Evolutionary conservation across 2,329 filamentous ascomycete genomes (phyloP), one percentile per base, ranked within the genome.

Genomic region (Westerdykella sp.): DNA sequence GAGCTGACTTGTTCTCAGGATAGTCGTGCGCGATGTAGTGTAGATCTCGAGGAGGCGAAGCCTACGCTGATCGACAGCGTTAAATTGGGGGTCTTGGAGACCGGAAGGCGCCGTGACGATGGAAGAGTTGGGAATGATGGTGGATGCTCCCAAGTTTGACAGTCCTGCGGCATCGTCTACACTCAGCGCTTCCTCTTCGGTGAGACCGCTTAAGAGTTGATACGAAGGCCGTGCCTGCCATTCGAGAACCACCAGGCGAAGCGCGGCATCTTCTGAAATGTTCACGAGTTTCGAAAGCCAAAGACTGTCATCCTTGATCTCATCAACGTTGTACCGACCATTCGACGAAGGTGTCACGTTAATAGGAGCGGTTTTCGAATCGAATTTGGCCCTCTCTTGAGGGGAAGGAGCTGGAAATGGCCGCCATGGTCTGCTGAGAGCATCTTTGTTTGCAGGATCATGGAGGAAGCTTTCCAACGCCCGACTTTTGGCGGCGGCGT

Each of bases 351-450:
- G 81, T 1, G 87, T 80, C 39, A 89, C 80, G 63, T 95, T 85
- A 48, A 96, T 94, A 5, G 89, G 85, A 16, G 89, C 85, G 1
- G 87, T 95, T 67, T 84, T 89, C 15, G 85, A 85, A 47, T 94
- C 85, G 60, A 94, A 94, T 14, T 79, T 77, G 52, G 78, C 75
- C 66, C 83, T 86, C 23, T 84, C 78, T 56, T 80, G 74, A 40
- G 79, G 63, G 51, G 77, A 80, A 1, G 83, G 73, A 50, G 75
- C 57, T 45, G 78, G 70, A 65, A 91, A 95, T 34, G 83, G 80
- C 49, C 75, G 76, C 58, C 82, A 75, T 21, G 87, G 84, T 43
- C 79, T 76, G 53, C 78, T 80, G 45, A 96, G 76, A 45, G 90
- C 73, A 42, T 77, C 72, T 54, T 82, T 71, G 53, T 86, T 83